Evolutionary conservation across 345 rosid species (phyloP).

Genomic region (Nasturtium officinale): DNA sequence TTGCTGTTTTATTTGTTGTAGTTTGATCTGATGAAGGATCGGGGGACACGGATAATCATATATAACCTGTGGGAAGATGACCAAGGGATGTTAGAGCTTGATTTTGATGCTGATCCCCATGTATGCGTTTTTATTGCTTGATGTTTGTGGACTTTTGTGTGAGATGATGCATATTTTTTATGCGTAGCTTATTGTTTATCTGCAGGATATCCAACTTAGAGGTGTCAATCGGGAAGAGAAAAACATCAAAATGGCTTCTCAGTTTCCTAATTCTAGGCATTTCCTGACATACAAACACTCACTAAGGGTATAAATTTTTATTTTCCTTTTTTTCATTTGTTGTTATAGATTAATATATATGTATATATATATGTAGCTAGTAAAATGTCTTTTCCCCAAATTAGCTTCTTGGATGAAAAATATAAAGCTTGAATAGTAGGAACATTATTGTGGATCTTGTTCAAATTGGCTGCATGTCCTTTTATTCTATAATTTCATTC

Average conservation of each 20-base stretch:
- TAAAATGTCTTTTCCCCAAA: background rate
- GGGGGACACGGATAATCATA: constrained; percentile 80
- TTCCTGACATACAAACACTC: constrained; percentile 87
- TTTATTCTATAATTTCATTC: constrained; percentile 10
- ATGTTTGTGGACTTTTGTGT: background rate
- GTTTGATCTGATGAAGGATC: constrained; percentile 74
- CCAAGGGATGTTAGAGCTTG: constrained; percentile 79
- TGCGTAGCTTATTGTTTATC: constrained; percentile 10
- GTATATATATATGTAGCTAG: too few relatives aligned
- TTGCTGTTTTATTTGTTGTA: constrained; percentile 41
- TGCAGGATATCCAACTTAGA: constrained; percentile 95
- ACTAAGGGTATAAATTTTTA: constrained; percentile 62
- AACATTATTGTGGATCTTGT: background rate
- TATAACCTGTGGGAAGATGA: constrained; percentile 99
- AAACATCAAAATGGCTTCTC: constrained; percentile 79
- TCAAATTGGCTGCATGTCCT: constrained; percentile 6
- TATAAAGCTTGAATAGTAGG: background rate
- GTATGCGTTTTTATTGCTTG: constrained; percentile 49
- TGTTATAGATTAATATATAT: too few relatives aligned
- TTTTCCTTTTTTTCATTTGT: constrained; percentile 22
- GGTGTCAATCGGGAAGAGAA: constrained; percentile 96
- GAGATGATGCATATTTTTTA: background rate
- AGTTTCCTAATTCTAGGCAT: constrained; percentile 81
- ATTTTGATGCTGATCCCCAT: constrained; percentile 69
- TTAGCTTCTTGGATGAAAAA: background rate